Evolutionary conservation across 2,329 filamentous ascomycete species (phyloP).

Genomic region (Fonsecaea multimorphosa): DNA sequence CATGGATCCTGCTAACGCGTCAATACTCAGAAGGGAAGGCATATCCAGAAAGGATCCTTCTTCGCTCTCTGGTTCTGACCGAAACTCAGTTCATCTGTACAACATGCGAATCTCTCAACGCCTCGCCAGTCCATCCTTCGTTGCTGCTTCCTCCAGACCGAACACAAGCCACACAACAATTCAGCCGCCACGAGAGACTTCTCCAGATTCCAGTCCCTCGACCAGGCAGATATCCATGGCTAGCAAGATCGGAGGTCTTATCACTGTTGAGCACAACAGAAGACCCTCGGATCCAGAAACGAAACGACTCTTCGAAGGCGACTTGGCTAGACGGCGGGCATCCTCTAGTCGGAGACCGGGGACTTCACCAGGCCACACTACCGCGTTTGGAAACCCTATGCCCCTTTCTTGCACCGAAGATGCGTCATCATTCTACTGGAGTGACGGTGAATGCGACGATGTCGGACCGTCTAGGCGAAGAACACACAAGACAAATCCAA

Average conservation of each 20-base stretch:
- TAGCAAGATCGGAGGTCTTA: slow-evolving; percentile 8
- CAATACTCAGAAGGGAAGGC: slow-evolving; percentile 12
- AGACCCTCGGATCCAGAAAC: slow-evolving; percentile 38
- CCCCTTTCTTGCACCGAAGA: slow-evolving; percentile 17
- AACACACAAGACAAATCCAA: slow-evolving; percentile 24
- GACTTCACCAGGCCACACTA: neutral
- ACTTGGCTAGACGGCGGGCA: slow-evolving; percentile 8
- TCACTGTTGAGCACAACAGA: slow-evolving; percentile 34
- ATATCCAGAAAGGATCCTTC: slow-evolving; percentile 14
- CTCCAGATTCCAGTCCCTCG: slow-evolving; percentile 10
- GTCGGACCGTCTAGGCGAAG: neutral
- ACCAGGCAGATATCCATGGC: slow-evolving; percentile 8
- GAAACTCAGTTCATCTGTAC: slow-evolving; percentile 39
- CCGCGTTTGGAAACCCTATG: neutral
- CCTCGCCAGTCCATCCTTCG: slow-evolving; percentile 37
- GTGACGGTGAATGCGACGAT: slow-evolving; percentile 23
- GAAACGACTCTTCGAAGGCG: slow-evolving; percentile 33
- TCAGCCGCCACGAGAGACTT: slow-evolving; percentile 2
- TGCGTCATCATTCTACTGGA: slow-evolving; percentile 36
- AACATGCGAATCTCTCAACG: slow-evolving; percentile 41
- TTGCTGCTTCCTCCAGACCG: slow-evolving; percentile 22
- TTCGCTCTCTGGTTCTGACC: slow-evolving; percentile 27
- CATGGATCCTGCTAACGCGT: neutral
- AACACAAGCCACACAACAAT: slow-evolving; percentile 28
- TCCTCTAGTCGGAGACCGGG: neutral